A percentile compares a stretch with the other conserved stretches of the same genome.
Conservation (phyloP, 83 land plant genomes). For the Diphasiastrum complanatum region DNA sequence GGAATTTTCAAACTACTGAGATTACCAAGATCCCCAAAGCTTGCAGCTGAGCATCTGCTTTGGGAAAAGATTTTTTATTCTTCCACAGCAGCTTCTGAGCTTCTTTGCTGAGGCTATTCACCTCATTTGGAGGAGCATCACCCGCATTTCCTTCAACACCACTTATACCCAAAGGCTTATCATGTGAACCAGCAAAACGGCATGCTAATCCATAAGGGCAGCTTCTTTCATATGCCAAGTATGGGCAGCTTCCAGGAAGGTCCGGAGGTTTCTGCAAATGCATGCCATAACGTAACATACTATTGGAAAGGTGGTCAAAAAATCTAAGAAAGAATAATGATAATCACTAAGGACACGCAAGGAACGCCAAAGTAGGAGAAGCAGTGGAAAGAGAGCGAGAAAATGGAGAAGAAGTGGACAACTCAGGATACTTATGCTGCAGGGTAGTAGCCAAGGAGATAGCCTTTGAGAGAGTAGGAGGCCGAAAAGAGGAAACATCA, state of each 20-base stretch:
- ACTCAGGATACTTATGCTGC: too few relatives aligned
- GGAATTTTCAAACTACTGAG: not conserved
- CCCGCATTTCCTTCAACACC: slow-evolving; percentile 7
- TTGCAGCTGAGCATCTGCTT: slow-evolving; percentile 68
- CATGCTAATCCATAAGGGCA: slow-evolving; percentile 75
- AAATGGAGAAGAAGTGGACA: too few relatives aligned
- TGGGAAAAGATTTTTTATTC: slow-evolving; percentile 55
- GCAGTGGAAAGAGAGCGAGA: too few relatives aligned
- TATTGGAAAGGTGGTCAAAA: too few relatives aligned
- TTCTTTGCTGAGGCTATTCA: slow-evolving; percentile 66
- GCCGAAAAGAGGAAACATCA: too few relatives aligned
- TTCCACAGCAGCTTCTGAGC: slow-evolving; percentile 89
- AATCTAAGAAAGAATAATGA: too few relatives aligned
- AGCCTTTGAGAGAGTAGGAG: too few relatives aligned
- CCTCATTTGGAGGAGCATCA: slow-evolving; percentile 31
- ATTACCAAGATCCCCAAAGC: slow-evolving; percentile 64
- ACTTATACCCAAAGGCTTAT: slow-evolving; percentile 11
- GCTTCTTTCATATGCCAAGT: slow-evolving; percentile 21
- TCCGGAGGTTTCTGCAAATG: slow-evolving; percentile 84
- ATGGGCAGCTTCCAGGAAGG: slow-evolving; percentile 73
- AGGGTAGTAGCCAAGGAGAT: too few relatives aligned
- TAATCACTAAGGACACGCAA: too few relatives aligned
- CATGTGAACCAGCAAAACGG: slow-evolving; percentile 64
- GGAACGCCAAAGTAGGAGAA: too few relatives aligned
- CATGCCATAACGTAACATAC: too few relatives aligned